Evolutionary conservation across 352 stramenopile genomes (phyloP).

Genomic region (Aphanomyces stellatus): DNA sequence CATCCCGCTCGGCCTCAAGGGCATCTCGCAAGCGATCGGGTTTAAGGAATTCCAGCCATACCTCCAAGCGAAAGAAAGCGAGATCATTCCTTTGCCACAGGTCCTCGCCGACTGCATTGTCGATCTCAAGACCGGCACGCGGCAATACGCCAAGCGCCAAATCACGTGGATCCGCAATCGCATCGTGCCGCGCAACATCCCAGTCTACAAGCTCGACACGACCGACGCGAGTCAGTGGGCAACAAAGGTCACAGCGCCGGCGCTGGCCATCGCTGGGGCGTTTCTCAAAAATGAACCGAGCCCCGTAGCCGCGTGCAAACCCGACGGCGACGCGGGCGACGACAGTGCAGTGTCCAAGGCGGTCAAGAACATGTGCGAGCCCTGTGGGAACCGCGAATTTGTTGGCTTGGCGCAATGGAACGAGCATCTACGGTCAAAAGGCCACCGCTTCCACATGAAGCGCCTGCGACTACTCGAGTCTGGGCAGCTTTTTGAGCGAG

Average conservation of each 20-base stretch:
- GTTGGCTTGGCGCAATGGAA: constrained; percentile 59
- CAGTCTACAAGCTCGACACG: constrained; percentile 78
- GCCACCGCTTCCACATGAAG: constrained; percentile 74
- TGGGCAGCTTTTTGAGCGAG: constrained; percentile 15
- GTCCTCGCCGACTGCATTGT: constrained; percentile 58
- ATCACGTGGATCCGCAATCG: constrained; percentile 84
- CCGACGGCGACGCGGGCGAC: constrained; percentile 1
- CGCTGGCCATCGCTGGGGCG: constrained; percentile 47
- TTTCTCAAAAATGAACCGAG: constrained; percentile 39
- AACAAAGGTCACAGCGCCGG: constrained; percentile 39
- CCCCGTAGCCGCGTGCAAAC: constrained; percentile 25
- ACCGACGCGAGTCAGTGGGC: constrained; percentile 61
- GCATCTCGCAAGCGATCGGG: constrained; percentile 82
- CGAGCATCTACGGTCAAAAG: constrained; percentile 67
- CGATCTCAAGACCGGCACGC: constrained; percentile 69
- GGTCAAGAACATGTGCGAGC: constrained; percentile 41
- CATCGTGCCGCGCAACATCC: constrained; percentile 76
- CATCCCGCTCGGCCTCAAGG: constrained; percentile 26
- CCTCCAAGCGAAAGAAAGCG: constrained; percentile 37
- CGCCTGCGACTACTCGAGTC: constrained; percentile 25
- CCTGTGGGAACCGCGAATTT: constrained; percentile 59
- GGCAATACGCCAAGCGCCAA: constrained; percentile 79
- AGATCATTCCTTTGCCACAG: constrained; percentile 21
- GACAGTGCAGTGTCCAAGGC: too few species aligned
- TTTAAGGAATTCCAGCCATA: constrained; percentile 88